phyloP scores from a whole-genome alignment of 192 early-diverging fungal species.

The Gryganskiella cystojenkinii region DNA sequence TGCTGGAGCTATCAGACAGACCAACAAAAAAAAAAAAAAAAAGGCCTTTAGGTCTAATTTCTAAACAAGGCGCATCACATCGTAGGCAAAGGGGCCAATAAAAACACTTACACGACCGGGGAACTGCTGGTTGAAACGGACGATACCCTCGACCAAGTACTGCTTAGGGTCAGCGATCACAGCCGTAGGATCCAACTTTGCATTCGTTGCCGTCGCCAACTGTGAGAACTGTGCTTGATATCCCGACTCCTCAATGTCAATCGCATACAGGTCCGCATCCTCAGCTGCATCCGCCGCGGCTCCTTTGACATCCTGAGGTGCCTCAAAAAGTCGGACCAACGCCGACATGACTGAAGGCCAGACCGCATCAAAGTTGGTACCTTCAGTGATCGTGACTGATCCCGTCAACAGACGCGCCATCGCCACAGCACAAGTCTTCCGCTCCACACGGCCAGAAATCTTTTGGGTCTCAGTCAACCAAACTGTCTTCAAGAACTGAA shows the following conservation, averaged over 20 bases:
- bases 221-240: constrained; percentile 87
- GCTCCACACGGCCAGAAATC: constrained; percentile 64
- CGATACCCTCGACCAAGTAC: constrained; percentile 61
- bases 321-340: constrained; percentile 68
- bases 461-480: constrained; percentile 74
- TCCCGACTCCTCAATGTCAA: constrained; percentile 82
- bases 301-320: constrained; percentile 60
- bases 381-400: constrained; percentile 62
- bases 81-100: not conserved
- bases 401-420: constrained; percentile 71
- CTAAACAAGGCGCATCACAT: not conserved
- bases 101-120: constrained; percentile 44
- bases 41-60: not conserved
- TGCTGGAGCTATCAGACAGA: constrained; percentile 27
- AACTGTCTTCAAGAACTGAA: constrained; percentile 68
- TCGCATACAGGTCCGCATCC: constrained; percentile 69
- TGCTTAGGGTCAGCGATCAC: constrained; percentile 58
- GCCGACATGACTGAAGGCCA: constrained; percentile 64
- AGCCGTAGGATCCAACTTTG: constrained; percentile 74
- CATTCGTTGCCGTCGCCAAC: constrained; percentile 73
- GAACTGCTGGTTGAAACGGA: constrained; percentile 56
- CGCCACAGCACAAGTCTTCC: constrained; percentile 71
- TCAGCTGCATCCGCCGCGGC: constrained; percentile 59
- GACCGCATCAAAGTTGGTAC: constrained; percentile 58
- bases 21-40: not conserved